Percentiles rank a stretch among this genome's conserved stretches.
Evolutionary conservation across 352 stramenopile species (phyloP).

Genomic region (Achlya hypogyna): DNA sequence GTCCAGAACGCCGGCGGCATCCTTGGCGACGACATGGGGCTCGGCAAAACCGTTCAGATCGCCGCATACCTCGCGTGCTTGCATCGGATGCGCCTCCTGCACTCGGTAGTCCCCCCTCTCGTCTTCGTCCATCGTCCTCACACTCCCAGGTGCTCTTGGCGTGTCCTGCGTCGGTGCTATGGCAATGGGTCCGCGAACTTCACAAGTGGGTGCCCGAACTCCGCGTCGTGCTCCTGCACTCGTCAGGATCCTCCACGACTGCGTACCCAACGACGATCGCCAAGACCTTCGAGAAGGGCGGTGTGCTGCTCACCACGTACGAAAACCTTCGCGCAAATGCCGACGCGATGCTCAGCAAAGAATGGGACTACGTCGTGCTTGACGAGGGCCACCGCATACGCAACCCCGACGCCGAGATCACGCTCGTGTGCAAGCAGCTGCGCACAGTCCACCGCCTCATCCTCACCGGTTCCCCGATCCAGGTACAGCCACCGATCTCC

Average conservation of each 20-base stretch:
- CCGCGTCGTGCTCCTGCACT: slow-evolving; percentile 85
- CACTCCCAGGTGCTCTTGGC: slow-evolving; percentile 69
- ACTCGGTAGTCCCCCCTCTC: background rate
- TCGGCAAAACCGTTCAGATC: slow-evolving; percentile 96
- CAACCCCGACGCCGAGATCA: slow-evolving; percentile 97
- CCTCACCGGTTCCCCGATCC: slow-evolving; percentile 86
- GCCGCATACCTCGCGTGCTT: slow-evolving; percentile 13
- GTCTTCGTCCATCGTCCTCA: too few relatives aligned
- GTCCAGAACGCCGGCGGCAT: slow-evolving; percentile 95
- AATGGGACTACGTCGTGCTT: slow-evolving; percentile 97
- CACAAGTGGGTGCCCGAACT: slow-evolving; percentile 88
- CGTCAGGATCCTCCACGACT: slow-evolving; percentile 38
- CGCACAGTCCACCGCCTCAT: slow-evolving; percentile 87
- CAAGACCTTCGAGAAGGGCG: slow-evolving; percentile 58
- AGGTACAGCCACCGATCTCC: slow-evolving; percentile 24
- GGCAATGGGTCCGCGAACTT: slow-evolving; percentile 94
- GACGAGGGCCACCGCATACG: slow-evolving; percentile 99
- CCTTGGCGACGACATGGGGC: slow-evolving; percentile 92
- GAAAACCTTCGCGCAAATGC: slow-evolving; percentile 90
- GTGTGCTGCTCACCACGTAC: slow-evolving; percentile 95
- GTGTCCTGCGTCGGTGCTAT: slow-evolving; percentile 92
- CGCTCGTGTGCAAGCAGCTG: slow-evolving; percentile 89
- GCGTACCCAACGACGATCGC: slow-evolving; percentile 13
- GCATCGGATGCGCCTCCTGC: slow-evolving; percentile 1
- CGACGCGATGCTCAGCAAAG: slow-evolving; percentile 80